Evolutionary conservation across 2,329 filamentous ascomycete species (phyloP), one percentile per base, ranked within the genome.

Genomic region (Teratosphaeriaceae sp.): DNA sequence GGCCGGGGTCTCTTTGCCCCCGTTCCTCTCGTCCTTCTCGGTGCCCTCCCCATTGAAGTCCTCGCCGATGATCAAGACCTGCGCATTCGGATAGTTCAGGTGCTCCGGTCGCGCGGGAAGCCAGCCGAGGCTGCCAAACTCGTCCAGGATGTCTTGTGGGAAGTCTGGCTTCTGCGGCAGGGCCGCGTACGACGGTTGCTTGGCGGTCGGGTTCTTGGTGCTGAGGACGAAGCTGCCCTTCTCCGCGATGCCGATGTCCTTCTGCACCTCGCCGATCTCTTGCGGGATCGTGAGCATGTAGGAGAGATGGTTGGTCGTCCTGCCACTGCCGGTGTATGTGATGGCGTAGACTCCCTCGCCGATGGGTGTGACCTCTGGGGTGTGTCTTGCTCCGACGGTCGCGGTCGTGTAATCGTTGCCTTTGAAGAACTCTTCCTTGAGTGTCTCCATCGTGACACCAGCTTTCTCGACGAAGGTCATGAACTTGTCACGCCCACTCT

Each of bases 301-400:
- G 1, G 76, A 84, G 7, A 96, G 70, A 54, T 94, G 88, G 2
- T 80, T 85, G 13, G 62, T 60, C 11, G 57, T 52, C 24, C 55
- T 54, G 37, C 84, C 78, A 0, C 81, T 71, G 1, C 79, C 80
- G 0, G 82, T 86, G 2, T 76, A 79, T 0, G 83, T 87, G 40
- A 95, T 80, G 0, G 83, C 84, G 55, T 95, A 95, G 0, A 94
- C 79, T 1, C 88, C 89, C 61, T 94, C 88, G 0, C 81, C 88
- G n/a, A 88, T 72, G 0, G 85, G 85, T 0, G 76, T 82, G 1
- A 85, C 82, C 1, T 84, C 78, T 0, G 85, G 81, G 0, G 71
- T 74, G 39, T 83, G 79, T 11, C 85, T 76, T 12, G 76, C 78
- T 1, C 87, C 86, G 2, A 67, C 70, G 0, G 87, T 90, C 67